Conservation (phyloP, 352 stramenopile species). For the Globisporangium irregulare region DNA sequence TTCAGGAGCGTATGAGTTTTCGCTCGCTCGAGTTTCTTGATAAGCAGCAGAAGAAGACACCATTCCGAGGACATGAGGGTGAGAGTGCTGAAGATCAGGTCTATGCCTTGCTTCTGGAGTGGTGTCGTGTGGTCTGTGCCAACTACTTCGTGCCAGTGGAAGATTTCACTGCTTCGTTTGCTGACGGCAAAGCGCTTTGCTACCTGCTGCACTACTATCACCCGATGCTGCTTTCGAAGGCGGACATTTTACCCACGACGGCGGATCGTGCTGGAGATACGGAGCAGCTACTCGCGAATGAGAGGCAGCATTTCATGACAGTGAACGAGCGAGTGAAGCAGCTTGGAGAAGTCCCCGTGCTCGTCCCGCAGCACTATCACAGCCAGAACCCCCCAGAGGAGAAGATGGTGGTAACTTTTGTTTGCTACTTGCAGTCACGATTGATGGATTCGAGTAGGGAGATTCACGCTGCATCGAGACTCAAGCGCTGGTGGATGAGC, state of each 20-base stretch:
- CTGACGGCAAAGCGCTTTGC: slow-evolving; percentile 91
- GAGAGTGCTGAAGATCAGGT: slow-evolving; percentile 44
- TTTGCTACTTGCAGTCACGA: slow-evolving; percentile 93
- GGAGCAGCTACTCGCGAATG: slow-evolving; percentile 49
- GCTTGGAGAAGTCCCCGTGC: slow-evolving; percentile 90
- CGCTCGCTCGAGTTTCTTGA: slow-evolving; percentile 62
- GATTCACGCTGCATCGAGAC: slow-evolving; percentile 82
- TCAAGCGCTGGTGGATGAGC: slow-evolving; percentile 86
- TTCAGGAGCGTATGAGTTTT: slow-evolving; percentile 71
- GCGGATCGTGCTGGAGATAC: slow-evolving; percentile 22
- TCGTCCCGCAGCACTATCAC: slow-evolving; percentile 87
- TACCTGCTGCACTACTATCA: slow-evolving; percentile 96
- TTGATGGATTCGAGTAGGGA: slow-evolving; percentile 93
- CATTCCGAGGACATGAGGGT: slow-evolving; percentile 23
- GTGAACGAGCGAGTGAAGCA: slow-evolving; percentile 89
- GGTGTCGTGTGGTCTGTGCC: slow-evolving; percentile 91
- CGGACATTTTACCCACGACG: slow-evolving; percentile 54
- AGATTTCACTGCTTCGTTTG: slow-evolving; percentile 93
- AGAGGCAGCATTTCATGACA: slow-evolving; percentile 85
- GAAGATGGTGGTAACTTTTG: slow-evolving; percentile 93
- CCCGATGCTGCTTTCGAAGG: slow-evolving; percentile 82
- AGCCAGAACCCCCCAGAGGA: slow-evolving; percentile 90
- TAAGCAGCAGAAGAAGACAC: slow-evolving; percentile 29
- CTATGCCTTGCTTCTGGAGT: slow-evolving; percentile 83
- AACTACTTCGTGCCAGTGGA: slow-evolving; percentile 83